These are phyloP conservation scores for Saitozyma podzolica DNA, from an alignment of 768 basidiomycete genomes.

Conservation along the genomic window DNA sequence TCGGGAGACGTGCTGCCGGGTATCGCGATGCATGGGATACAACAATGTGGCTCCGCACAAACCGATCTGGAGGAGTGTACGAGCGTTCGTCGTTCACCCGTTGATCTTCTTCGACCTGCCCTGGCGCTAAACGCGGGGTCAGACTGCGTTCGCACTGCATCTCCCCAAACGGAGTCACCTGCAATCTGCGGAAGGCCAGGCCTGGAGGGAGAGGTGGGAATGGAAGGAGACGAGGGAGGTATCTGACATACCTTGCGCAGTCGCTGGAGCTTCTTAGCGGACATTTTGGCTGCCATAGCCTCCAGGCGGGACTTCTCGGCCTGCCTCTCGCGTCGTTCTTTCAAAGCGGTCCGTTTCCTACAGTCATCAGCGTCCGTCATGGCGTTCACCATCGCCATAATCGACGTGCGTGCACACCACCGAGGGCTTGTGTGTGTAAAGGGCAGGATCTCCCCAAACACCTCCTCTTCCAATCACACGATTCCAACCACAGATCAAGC, in stretches of 20 bases:
- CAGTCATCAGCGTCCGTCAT: not conserved
- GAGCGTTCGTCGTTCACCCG: slow-evolving; percentile 16
- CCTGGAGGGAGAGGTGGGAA: too few species aligned
- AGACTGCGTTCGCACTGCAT: not conserved
- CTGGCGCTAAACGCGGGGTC: slow-evolving; percentile 29
- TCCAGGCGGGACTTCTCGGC: slow-evolving; percentile 48
- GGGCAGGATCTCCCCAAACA: too few species aligned
- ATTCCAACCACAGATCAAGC: not conserved
- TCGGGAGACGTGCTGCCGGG: too few species aligned
- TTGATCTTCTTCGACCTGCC: slow-evolving; percentile 52
- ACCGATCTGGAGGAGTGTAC: too few species aligned
- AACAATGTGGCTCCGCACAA: too few species aligned
- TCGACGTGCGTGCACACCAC: too few species aligned
- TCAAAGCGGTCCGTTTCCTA: slow-evolving; percentile 39
- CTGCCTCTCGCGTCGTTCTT: slow-evolving; percentile 42
- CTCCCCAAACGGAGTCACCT: not conserved
- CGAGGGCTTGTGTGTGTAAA: too few species aligned
- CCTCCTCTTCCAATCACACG: too few species aligned
- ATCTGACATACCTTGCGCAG: slow-evolving; percentile 47
- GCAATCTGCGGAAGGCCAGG: too few species aligned
- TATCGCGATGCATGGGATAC: too few species aligned
- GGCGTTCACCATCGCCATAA: not conserved
- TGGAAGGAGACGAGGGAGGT: too few species aligned
- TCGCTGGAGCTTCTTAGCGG: slow-evolving; percentile 50
- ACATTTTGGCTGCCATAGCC: slow-evolving; percentile 49